These are phyloP conservation scores for Eleusine indica DNA, from an alignment of 176 grass and related monocot genomes.

Conservation along the genomic window DNA sequence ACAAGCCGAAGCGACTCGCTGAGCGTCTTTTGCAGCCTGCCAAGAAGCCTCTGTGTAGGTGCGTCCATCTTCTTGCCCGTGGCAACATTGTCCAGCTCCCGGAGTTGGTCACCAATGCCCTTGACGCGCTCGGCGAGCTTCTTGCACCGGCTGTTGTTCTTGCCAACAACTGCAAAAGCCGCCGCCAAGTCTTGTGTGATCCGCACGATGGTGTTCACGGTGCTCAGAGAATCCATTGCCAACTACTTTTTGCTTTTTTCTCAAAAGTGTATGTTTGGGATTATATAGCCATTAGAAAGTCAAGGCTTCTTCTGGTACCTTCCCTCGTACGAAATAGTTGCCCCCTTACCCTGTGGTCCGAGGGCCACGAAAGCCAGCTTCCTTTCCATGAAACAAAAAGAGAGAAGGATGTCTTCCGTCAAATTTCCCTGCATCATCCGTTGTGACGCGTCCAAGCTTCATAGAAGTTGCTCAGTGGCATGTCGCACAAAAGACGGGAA, in stretches of 20 bases:
- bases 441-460: background rate
- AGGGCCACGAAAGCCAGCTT: too few relatives aligned
- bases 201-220: background rate
- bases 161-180: background rate
- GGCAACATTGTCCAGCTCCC: background rate
- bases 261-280: too few relatives aligned
- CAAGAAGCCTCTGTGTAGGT: background rate
- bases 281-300: background rate
- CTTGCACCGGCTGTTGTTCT: background rate
- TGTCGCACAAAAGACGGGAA: background rate
- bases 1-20: background rate
- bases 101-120: background rate
- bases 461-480: background rate
- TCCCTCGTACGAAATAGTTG: background rate
- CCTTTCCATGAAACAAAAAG: too few relatives aligned
- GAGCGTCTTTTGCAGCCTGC: background rate
- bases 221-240: background rate
- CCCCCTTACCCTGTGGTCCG: background rate
- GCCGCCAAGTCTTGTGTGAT: background rate
- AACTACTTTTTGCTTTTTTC: too few relatives aligned
- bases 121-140: background rate
- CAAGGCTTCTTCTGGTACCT: background rate
- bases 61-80: background rate
- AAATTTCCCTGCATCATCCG: constrained; percentile 5
- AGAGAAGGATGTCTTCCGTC: background rate